Conservation (phyloP, 345 rosid species). For the Viola odorata region DNA sequence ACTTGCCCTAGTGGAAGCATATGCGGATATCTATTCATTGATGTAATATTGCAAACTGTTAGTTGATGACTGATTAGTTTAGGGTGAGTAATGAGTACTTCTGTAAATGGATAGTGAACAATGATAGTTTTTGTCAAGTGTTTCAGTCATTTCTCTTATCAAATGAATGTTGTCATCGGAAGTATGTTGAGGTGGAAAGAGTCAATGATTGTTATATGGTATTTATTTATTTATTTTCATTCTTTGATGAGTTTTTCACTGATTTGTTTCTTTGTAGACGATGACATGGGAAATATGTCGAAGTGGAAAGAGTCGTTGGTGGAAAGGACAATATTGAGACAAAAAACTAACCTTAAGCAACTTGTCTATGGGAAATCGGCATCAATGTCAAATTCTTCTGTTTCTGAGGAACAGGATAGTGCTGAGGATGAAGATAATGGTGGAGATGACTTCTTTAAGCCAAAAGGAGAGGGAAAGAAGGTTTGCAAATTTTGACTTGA, state of each 20-base stretch:
- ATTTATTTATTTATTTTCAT: neutral
- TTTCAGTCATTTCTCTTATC: too few species aligned
- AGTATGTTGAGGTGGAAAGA: too few species aligned
- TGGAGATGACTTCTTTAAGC: conserved; percentile 75
- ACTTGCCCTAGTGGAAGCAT: neutral
- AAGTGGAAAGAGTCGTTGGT: conserved; percentile 74
- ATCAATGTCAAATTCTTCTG: conserved; percentile 29
- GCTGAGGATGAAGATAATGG: conserved; percentile 58
- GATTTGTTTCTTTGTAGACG: conserved; percentile 28
- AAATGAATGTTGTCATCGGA: too few species aligned
- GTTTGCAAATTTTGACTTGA: conserved; percentile 26
- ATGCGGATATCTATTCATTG: neutral
- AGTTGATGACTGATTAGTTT: neutral
- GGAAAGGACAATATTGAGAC: conserved; percentile 51
- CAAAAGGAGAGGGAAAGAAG: conserved; percentile 68
- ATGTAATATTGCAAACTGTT: neutral
- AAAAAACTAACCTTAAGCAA: conserved; percentile 59
- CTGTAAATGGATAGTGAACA: neutral
- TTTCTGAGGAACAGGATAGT: conserved; percentile 33
- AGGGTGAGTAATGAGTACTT: neutral
- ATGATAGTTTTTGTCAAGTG: too few species aligned
- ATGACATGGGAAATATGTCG: conserved; percentile 61
- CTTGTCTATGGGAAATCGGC: conserved; percentile 66
- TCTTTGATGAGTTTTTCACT: conserved; percentile 7
- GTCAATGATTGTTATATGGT: too few species aligned